Evolutionary conservation across 2,329 filamentous ascomycete genomes (phyloP).

Genomic region (Microdochium trichocladiopsis): DNA sequence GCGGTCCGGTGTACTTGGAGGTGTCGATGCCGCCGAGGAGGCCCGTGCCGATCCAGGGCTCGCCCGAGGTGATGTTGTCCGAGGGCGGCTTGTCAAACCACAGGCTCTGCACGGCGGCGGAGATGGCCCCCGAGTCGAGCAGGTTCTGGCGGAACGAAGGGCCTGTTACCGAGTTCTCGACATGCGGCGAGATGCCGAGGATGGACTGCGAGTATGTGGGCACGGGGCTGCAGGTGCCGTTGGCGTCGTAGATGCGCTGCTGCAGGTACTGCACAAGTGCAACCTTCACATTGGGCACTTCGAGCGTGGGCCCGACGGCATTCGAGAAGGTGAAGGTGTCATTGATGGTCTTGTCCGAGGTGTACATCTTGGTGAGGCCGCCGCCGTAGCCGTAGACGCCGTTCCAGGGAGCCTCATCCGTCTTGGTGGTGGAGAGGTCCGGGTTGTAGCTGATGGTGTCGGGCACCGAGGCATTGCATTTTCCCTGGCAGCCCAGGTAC

Average conservation of each 20-base stretch:
- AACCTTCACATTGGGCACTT: constrained; percentile 14
- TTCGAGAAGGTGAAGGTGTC: constrained; percentile 16
- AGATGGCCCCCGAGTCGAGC: constrained; percentile 16
- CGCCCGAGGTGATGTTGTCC: constrained; percentile 8
- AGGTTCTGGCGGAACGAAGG: constrained; percentile 23
- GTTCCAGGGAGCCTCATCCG: constrained; percentile 2
- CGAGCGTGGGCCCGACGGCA: constrained; percentile 5
- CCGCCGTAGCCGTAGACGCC: constrained; percentile 9
- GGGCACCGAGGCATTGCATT: constrained; percentile 6
- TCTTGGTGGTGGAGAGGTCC: constrained; percentile 4
- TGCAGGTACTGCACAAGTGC: constrained; percentile 16
- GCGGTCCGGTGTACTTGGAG: constrained; percentile 21
- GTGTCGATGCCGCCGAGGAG: constrained; percentile 25
- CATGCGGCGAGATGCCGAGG: constrained; percentile 18
- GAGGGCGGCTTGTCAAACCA: constrained; percentile 23
- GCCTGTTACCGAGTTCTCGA: constrained; percentile 10
- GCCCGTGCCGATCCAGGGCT: constrained; percentile 16
- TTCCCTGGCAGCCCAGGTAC: constrained; percentile 3
- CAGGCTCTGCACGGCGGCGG: constrained; percentile 19
- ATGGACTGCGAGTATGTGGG: constrained; percentile 19
- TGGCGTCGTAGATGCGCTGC: constrained; percentile 8
- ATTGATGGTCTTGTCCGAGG: constrained; percentile 7
- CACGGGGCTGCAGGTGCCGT: constrained; percentile 9
- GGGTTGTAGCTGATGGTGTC: constrained; percentile 3
- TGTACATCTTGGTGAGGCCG: constrained; percentile 8